These are phyloP conservation scores for Diophrys appendiculata DNA, from an alignment of 73 alveolate genomes.

Conservation along the genomic window DNA sequence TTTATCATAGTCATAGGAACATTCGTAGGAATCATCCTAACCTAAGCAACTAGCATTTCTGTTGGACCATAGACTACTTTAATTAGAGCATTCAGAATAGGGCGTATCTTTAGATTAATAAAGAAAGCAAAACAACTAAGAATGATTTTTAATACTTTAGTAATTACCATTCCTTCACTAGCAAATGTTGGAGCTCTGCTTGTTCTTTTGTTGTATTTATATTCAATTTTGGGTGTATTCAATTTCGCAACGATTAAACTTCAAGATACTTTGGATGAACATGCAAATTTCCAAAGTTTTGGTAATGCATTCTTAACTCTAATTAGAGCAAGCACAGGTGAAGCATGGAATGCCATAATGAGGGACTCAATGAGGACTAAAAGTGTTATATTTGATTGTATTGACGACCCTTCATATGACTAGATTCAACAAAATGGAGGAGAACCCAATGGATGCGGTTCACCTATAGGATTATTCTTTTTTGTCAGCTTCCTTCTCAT, in stretches of 20 bases:
- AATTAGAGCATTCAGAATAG: slow-evolving; percentile 55
- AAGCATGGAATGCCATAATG: slow-evolving; percentile 54
- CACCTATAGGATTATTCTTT: slow-evolving; percentile 18
- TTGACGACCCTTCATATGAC: slow-evolving; percentile 9
- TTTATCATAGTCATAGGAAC: slow-evolving; percentile 44
- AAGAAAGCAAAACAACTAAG: slow-evolving; percentile 45
- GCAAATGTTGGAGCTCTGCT: slow-evolving; percentile 63
- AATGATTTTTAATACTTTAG: slow-evolving; percentile 45
- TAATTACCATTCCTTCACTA: slow-evolving; percentile 56
- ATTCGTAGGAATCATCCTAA: slow-evolving; percentile 5
- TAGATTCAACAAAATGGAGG: slow-evolving; percentile 19
- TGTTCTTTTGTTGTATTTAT: slow-evolving; percentile 41
- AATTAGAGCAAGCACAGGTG: slow-evolving; percentile 48
- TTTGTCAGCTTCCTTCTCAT: slow-evolving; percentile 46
- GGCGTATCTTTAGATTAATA: slow-evolving; percentile 43
- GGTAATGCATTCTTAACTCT: slow-evolving; percentile 22
- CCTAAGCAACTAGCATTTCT: slow-evolving; percentile 2
- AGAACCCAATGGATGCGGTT: slow-evolving; percentile 13
- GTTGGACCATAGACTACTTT: slow-evolving; percentile 44
- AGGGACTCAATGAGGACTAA: slow-evolving; percentile 49
- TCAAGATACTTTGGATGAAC: slow-evolving; percentile 25
- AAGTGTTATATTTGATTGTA: slow-evolving; percentile 8
- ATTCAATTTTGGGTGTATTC: slow-evolving; percentile 44
- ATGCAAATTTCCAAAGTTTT: slow-evolving; percentile 37
- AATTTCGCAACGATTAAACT: slow-evolving; percentile 47